phyloP scores from a whole-genome alignment of 352 stramenopile species.

The Thraustochytrium sp. region DNA sequence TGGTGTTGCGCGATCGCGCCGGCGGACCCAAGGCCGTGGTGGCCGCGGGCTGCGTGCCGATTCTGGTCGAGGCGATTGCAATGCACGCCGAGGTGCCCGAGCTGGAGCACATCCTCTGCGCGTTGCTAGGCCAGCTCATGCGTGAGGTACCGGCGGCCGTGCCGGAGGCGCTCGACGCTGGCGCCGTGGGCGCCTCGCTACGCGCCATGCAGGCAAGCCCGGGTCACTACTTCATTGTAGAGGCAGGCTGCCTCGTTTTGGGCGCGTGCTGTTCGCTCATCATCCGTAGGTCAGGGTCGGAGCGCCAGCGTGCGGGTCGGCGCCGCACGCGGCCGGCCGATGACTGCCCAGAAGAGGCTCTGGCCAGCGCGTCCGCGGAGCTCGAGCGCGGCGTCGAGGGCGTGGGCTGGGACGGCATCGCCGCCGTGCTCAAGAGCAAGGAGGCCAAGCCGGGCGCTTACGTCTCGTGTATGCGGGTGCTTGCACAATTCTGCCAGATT shows the following conservation, averaged over 20 bases:
- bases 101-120: slow-evolving; percentile 32
- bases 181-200: not conserved
- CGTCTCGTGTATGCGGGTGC: not conserved
- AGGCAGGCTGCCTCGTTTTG: slow-evolving; percentile 19
- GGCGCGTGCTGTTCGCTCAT: not conserved
- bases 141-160: not conserved
- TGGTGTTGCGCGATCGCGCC: slow-evolving; percentile 4
- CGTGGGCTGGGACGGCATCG: not conserved
- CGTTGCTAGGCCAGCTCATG: slow-evolving; percentile 16
- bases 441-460: not conserved
- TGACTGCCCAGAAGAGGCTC: not conserved
- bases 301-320: not conserved
- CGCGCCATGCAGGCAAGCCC: not conserved
- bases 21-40: not conserved
- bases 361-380: not conserved
- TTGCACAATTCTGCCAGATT: slow-evolving; percentile 29
- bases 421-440: not conserved
- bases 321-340: not conserved
- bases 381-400: not conserved
- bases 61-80: not conserved
- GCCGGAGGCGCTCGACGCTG: not conserved
- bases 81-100: slow-evolving; percentile 2
- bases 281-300: not conserved
- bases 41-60: not conserved
- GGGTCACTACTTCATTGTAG: slow-evolving; percentile 28